These are phyloP conservation scores for Cadophora sp. DNA, from an alignment of 2,329 filamentous ascomycete species.

Conservation along the genomic window DNA sequence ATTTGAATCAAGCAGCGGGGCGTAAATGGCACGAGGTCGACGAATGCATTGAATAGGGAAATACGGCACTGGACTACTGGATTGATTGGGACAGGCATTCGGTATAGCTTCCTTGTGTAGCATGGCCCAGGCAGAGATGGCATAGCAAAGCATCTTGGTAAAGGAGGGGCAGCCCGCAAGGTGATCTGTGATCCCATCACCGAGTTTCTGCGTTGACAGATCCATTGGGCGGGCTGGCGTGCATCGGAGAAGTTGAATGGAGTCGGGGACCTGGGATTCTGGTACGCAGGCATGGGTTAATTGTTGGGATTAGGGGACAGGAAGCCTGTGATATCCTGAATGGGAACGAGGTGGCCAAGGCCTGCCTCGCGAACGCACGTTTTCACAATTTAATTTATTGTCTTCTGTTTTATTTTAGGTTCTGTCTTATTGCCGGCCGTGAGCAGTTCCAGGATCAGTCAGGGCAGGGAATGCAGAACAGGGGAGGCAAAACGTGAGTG, in stretches of 20 bases:
- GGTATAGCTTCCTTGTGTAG: too few relatives aligned
- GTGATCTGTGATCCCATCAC: slow-evolving; percentile 9
- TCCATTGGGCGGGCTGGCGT: slow-evolving; percentile 2
- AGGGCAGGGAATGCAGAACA: neutral
- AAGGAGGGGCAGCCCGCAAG: slow-evolving; percentile 15
- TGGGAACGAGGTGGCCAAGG: neutral
- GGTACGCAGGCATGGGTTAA: neutral
- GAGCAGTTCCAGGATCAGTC: neutral
- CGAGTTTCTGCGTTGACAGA: slow-evolving; percentile 6
- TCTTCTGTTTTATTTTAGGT: slow-evolving; percentile 6
- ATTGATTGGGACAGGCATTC: neutral
- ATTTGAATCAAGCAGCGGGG: neutral
- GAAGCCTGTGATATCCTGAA: neutral
- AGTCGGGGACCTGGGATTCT: neutral
- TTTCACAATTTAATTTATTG: neutral
- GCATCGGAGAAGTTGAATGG: neutral
- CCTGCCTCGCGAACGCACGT: neutral
- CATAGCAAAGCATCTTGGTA: slow-evolving; percentile 10
- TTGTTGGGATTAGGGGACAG: neutral
- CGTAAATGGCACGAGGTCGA: neutral
- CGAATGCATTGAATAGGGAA: slow-evolving; percentile 1
- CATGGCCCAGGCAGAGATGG: neutral
- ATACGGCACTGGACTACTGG: neutral
- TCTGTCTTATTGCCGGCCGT: slow-evolving; percentile 8
- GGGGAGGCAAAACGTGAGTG: neutral